Percentiles rank a stretch among this genome's conserved stretches.
phyloP scores from a whole-genome alignment of 2,329 filamentous ascomycete species.

The Alternaria brassicae region DNA sequence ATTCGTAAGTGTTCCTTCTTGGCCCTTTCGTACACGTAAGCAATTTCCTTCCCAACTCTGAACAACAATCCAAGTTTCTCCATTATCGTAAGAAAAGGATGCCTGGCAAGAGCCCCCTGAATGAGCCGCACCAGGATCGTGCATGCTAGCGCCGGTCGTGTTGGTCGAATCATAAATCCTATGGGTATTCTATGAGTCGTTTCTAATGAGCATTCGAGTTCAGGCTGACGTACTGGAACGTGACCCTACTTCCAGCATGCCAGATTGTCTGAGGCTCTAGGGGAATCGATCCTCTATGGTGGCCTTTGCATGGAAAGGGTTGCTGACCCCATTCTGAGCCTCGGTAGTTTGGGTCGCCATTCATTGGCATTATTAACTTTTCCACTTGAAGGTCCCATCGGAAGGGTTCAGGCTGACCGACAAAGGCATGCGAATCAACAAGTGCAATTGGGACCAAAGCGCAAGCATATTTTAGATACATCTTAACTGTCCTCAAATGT shows the following conservation, averaged over 20 bases:
- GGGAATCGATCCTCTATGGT: neutral
- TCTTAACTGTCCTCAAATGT: neutral
- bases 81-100: conserved; percentile 51
- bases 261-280: conserved; percentile 1
- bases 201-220: neutral
- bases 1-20: conserved; percentile 15
- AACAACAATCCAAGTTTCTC: conserved; percentile 51
- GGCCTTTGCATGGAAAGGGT: conserved; percentile 7
- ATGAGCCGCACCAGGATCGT: conserved; percentile 31
- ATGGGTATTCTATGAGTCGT: neutral
- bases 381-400: neutral
- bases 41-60: conserved; percentile 55
- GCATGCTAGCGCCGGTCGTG: conserved; percentile 7
- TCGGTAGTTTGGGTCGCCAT: conserved; percentile 9
- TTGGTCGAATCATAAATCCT: conserved; percentile 15
- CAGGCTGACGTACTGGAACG: conserved; percentile 1
- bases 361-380: conserved; percentile 16
- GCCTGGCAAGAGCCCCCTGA: conserved; percentile 55
- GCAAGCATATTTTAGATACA: neutral
- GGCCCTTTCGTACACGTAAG: conserved; percentile 39
- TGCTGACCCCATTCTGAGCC: conserved; percentile 8
- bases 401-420: conserved; percentile 3
- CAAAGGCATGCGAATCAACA: conserved; percentile 5
- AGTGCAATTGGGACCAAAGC: neutral
- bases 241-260: conserved; percentile 7